Percentiles rank a stretch among this genome's conserved stretches.
phyloP scores from a whole-genome alignment of 495 filamentous ascomycete species.

The Talaromyces liani region DNA sequence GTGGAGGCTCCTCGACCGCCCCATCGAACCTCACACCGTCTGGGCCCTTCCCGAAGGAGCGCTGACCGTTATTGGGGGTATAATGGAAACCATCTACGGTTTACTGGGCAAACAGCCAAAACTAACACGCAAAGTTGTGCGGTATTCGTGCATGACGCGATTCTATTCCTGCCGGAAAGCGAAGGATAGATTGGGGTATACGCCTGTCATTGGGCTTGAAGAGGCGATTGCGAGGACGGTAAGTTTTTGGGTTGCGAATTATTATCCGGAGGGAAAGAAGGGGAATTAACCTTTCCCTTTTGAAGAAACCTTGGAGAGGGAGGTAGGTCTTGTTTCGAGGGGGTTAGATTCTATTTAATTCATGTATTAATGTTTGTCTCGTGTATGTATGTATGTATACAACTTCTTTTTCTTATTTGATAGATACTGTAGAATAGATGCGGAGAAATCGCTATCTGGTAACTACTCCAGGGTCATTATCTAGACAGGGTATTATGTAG shows the following conservation, averaged over 20 bases:
- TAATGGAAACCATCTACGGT: constrained; percentile 62
- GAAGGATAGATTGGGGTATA: constrained; percentile 66
- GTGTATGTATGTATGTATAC: not conserved
- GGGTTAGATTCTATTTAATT: not conserved
- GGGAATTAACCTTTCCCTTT: too few species aligned
- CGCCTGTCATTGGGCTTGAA: constrained; percentile 62
- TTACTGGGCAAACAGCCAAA: constrained; percentile 66
- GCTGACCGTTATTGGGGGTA: constrained; percentile 54
- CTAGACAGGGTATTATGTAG: not conserved
- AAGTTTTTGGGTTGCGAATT: constrained; percentile 51
- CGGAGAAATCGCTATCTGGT: not conserved
- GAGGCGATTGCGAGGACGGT: constrained; percentile 69
- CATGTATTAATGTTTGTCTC: not conserved
- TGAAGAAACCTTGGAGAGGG: too few species aligned
- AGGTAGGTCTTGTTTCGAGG: too few species aligned
- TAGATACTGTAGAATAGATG: not conserved
- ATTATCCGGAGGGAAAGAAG: constrained; percentile 36
- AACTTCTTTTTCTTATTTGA: not conserved
- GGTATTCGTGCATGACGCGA: constrained; percentile 72
- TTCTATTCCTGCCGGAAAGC: constrained; percentile 87
- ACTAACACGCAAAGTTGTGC: constrained; percentile 65
- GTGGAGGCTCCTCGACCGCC: constrained; percentile 66
- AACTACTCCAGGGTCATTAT: not conserved
- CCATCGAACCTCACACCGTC: constrained; percentile 56
- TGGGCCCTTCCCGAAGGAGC: constrained; percentile 60